Evolutionary conservation across 192 early-diverging fungal genomes (phyloP).

Genomic region (Rhizophlyctis rosea): DNA sequence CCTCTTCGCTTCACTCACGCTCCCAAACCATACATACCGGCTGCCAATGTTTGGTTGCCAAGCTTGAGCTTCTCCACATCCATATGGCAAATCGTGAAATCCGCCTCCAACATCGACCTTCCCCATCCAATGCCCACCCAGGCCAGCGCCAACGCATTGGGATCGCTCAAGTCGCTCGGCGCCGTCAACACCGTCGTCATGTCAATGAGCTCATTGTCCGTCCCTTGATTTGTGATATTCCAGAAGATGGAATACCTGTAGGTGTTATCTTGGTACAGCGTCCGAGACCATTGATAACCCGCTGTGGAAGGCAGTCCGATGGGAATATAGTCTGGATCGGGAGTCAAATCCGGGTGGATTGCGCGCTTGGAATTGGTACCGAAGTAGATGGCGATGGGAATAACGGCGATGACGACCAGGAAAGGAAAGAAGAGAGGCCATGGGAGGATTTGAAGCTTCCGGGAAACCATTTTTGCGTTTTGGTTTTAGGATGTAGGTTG

Average conservation of each 20-base stretch:
- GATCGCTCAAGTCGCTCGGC: background rate
- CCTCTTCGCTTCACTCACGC: too few relatives aligned
- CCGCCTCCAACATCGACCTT: slow-evolving; percentile 33
- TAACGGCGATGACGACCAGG: background rate
- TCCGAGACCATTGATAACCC: background rate
- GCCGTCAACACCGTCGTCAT: slow-evolving; percentile 17
- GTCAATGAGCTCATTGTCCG: slow-evolving; percentile 26
- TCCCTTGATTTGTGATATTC: slow-evolving; percentile 22
- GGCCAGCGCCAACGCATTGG: slow-evolving; percentile 4
- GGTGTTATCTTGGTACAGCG: background rate
- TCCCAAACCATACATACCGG: too few relatives aligned
- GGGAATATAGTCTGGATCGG: background rate
- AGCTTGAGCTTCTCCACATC: too few relatives aligned
- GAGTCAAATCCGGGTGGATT: too few relatives aligned
- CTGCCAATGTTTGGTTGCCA: too few relatives aligned
- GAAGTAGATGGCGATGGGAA: background rate
- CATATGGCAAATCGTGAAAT: slow-evolving; percentile 36
- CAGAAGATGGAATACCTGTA: slow-evolving; percentile 24
- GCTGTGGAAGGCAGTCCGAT: background rate
- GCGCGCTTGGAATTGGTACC: background rate
- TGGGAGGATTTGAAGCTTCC: too few relatives aligned
- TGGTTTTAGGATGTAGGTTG: too few relatives aligned
- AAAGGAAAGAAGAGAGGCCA: background rate
- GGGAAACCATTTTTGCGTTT: too few relatives aligned
- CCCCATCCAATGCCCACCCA: slow-evolving; percentile 40